Evolutionary conservation across 192 early-diverging fungal genomes (phyloP), one percentile per base, ranked within the genome.

Genomic region (Piromyces finnis): DNA sequence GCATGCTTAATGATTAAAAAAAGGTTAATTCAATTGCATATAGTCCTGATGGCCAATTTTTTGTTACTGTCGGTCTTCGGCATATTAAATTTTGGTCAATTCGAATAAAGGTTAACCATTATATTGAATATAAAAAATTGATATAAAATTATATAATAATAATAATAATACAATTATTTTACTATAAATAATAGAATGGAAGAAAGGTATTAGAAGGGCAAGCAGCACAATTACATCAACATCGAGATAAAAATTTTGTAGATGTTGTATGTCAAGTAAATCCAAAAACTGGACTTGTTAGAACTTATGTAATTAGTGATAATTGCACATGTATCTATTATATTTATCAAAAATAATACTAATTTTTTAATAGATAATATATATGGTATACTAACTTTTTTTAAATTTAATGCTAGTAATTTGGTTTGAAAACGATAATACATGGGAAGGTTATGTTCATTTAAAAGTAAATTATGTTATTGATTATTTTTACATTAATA

Each of bases 51-150:
- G 90, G 93, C 0, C 81, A 84, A 1, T 92, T 87, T 78, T 93
- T 95, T 86, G 89, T 94, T 81, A 95, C 94, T 14, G 92, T 89
- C 30, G 94, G 94, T 12, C 79, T 92, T 77, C 83, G 92, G 6
- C 94, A 95, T 82, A 85, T 94, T 80, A 94, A 94, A 80, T 94
- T 92, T 84, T 95, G 94, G 94, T 88, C 90, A 77, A 83, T 95
- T 35, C 89, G 92, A 81, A 77, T 83, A 22, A 84, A 83, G 79
- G 84, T 78, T 78, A 78, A 81, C 27, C 82, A 79, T 78, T 82
- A 82, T 80, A 86, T 83, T 79, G 0, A 28, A 83, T n/a, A n/a
- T 28, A 35, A 77, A 82, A 80, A 79, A 77, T 30, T 77, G 81
- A 28, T 28, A 6, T 6, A 7, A 28, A 80, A 80, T 81, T 81